Base-by-base conservation (phyloP, 768 basidiomycete species). In the Tylopilus sp. region DNA sequence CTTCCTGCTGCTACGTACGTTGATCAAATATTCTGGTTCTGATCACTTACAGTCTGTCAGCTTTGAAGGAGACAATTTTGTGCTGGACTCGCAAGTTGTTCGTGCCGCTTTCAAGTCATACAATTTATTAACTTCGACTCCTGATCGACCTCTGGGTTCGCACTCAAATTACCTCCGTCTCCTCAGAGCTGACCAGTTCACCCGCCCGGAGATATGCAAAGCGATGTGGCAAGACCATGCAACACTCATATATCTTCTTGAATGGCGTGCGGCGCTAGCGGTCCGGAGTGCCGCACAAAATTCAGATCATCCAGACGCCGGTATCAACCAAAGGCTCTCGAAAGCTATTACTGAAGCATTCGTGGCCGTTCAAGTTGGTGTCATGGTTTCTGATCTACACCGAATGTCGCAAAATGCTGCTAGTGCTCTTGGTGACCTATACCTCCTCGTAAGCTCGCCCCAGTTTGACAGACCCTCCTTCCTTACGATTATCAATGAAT, bases 41-140 rank as follows among this genome's bases (percentile, higher is more conserved):
- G 15, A 6, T 33, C 26, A 3, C 20, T 59, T 38, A 61, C 28
- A 35, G 17, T 28, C 10, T 39, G 0, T 6, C 53, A 86, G 85
- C 3, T 88, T 79, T 55, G 88, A 90, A 69, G 87, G 88, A 13
- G 88, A 91, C 60, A 90, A 91, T 62, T 89, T 78, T 53, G 83
- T 89, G 6, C 75, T 91, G 11, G 83, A 87, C 57, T 75, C 80
- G 43, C 88, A 91, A 67, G 86, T 88, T 30, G 80, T 86, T 30
- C 79, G 86, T 21, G 80, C 85, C 0, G 85, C 85, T 3, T 67
- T 87, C 25, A 90, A 88, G 57, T 75, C 84, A 0, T 77, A 76
- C 59, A 56, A 61, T 15, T 76, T 79, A 1, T 80, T 80, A 0
- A 73, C 77, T 13, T 52, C 49, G 15, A 15, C 42, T 18, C 41